Evolutionary conservation across 2,329 filamentous ascomycete species (phyloP).

Genomic region (Ceratocystiopsis brevicomis): DNA sequence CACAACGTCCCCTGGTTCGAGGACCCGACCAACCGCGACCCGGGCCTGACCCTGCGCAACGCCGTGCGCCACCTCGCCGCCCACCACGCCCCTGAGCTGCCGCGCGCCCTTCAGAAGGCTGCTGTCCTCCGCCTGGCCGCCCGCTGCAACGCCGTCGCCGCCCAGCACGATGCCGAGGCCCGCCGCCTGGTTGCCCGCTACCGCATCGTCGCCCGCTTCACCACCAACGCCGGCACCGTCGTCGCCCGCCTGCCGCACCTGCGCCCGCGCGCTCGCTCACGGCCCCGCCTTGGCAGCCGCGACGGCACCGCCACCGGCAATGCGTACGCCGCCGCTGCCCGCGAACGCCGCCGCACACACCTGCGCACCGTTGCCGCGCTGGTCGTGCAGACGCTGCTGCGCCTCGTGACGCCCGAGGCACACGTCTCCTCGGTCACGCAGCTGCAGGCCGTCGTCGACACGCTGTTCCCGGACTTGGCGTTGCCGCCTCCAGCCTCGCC

Average conservation of each 20-base stretch:
- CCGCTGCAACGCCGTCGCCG: slow-evolving; percentile 26
- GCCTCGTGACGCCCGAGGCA: slow-evolving; percentile 30
- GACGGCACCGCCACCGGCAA: slow-evolving; percentile 2
- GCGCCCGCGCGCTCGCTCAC: not conserved
- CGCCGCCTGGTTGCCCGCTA: slow-evolving; percentile 32
- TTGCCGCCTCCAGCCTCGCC: slow-evolving; percentile 1
- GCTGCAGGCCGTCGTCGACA: slow-evolving; percentile 26
- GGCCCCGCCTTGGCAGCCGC: not conserved
- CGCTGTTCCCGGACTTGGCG: slow-evolving; percentile 28
- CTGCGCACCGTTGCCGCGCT: slow-evolving; percentile 26
- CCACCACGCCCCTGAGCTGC: slow-evolving; percentile 38
- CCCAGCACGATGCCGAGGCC: slow-evolving; percentile 30
- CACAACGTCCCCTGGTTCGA: slow-evolving; percentile 58
- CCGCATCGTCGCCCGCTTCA: slow-evolving; percentile 26
- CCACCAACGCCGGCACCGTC: slow-evolving; percentile 28
- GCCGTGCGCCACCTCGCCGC: slow-evolving; percentile 47
- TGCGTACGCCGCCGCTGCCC: slow-evolving; percentile 9
- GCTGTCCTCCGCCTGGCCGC: slow-evolving; percentile 42
- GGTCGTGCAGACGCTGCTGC: slow-evolving; percentile 28
- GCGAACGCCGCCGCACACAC: slow-evolving; percentile 15
- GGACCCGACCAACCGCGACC: slow-evolving; percentile 66
- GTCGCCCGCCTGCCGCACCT: slow-evolving; percentile 26
- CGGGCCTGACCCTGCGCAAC: slow-evolving; percentile 61
- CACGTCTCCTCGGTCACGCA: slow-evolving; percentile 23
- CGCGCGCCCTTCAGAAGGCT: slow-evolving; percentile 46